Base-by-base conservation (phyloP, 2,329 filamentous ascomycete species). In the Calycina marina region DNA sequence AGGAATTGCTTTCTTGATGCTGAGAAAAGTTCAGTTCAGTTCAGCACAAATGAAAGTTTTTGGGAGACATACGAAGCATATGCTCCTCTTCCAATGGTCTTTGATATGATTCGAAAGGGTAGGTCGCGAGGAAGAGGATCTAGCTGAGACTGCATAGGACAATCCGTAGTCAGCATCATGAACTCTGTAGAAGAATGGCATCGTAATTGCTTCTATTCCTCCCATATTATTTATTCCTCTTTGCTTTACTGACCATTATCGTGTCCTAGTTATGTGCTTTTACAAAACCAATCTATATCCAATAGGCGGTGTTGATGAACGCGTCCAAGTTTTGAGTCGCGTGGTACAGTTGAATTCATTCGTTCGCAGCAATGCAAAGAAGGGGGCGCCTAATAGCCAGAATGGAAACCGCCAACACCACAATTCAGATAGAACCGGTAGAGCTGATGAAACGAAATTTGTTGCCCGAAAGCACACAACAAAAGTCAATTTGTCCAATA, bases 11-110 rank as follows among this genome's bases (percentile, higher is more conserved):
- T 96, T 96, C 54, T 93, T 93, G 88, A 56, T 36, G 35, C 51
- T 53, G 31, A 0, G 15, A 22, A 20, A n/a, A 13, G 8, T 13
- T 49, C 30, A 49, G 41, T 15, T 15, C 3, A n/a, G 14, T 22
- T 14, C 8, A 6, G 2, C 3, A 6, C 4, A 11, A 4, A 14
- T 38, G 31, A 32, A 30, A 6, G 13, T 15, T 20, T 10, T 11
- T 11, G 13, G 11, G 14, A 33, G 20, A 54, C 67, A 58, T 61
- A 94, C 88, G 85, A 96, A 54, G 90, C 90, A 67, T 98, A 98
- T 47, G 90, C 90, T 47, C 90, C 90, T 54, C 84, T 79, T 35
- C 90, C 90, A 48, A 98, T 93, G 10, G 90, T 98, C 56, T 90
- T 90, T 39, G 90, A 96, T 49, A 98, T 71, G 51, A 98, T 78